Base-by-base conservation (phyloP, 768 basidiomycete genomes). In the Melanogaster broomeanus region DNA sequence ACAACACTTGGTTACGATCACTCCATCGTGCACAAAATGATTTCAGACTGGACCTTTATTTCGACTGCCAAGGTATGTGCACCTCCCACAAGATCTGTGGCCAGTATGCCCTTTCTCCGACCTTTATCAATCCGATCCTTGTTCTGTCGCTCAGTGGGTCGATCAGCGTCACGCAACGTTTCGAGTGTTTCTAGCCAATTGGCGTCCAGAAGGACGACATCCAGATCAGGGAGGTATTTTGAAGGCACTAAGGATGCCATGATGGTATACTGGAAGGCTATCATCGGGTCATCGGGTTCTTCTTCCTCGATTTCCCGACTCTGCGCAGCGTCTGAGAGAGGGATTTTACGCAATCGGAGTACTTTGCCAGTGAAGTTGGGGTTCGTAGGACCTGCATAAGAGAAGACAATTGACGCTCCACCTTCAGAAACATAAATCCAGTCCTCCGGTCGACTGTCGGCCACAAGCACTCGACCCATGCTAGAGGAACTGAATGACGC, bases 351-450 rank as follows among this genome's bases (percentile, higher is more conserved):
- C 48, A 98, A 72, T 10, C 95, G 82, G 22, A 98, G 75, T 1
- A 90, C 87, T 35, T 74, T 90, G 10, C 82, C 82, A 45, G 77
- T 68, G 64, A 87, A 87, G 8, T 66, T 51, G 2, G 78, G 66
- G 56, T 81, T 67, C 7, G 63, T 43, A 18, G 80, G 74, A 0
- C 93, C 91, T 10, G 62, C 58, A 63, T 95, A 96, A 8, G 89
- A 83, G 68, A 94, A 91, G 15, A 98, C 92, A 58, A 93, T 82
- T 6, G 91, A 88, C 18, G 92, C 88, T 18, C 90, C 92, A n/a
- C 96, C 96, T 73, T 98, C 96, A 0, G 92, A 86, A 19, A 93
- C 72, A 64, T 98, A 98, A 55, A 65, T 71, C 94, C 95, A 98
- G 66, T 90, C 73, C 11, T 43, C 49, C 1, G 74, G 75, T n/a